These are phyloP conservation scores for Pyrus bretschneideri DNA, from an alignment of 306 rosid genomes.

Conservation along the genomic window DNA sequence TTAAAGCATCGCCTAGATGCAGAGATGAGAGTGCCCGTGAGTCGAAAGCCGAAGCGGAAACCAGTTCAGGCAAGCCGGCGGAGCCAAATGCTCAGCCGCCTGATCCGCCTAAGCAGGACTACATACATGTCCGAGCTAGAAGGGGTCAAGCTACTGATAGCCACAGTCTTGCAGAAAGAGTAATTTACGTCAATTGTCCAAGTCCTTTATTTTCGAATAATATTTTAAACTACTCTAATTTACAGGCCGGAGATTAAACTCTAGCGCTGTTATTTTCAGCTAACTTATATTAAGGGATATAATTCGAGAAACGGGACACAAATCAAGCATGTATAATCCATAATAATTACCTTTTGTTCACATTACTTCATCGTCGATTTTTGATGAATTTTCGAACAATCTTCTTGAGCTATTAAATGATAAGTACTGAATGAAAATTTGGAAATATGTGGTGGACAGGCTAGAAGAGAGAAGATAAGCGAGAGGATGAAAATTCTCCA, in stretches of 20 bases:
- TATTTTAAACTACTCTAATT: background rate
- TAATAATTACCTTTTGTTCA: background rate
- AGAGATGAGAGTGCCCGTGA: conserved; percentile 37
- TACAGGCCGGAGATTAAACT: background rate
- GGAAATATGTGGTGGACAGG: conserved; percentile 48
- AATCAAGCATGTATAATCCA: background rate
- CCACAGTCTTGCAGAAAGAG: conserved; percentile 93
- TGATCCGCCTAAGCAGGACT: conserved; percentile 79
- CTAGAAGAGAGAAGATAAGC: conserved; percentile 91
- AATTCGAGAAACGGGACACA: background rate
- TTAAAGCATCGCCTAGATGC: conserved; percentile 28
- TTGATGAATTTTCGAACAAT: conserved; percentile 1
- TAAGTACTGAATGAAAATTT: conserved; percentile 24
- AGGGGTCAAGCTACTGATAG: conserved; percentile 98
- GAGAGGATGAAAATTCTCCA: conserved; percentile 93
- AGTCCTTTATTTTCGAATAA: background rate
- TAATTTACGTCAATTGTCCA: conserved; percentile 20
- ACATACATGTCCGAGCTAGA: conserved; percentile 87
- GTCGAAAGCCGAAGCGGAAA: conserved; percentile 49
- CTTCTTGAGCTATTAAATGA: conserved; percentile 9
- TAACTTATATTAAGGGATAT: background rate
- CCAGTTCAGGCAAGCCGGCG: conserved; percentile 67
- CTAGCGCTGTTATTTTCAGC: background rate
- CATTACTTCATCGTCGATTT: background rate
- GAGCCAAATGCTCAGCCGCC: conserved; percentile 42